Base-by-base conservation (phyloP, 768 basidiomycete species). In the Boletus subcaerulescens region DNA sequence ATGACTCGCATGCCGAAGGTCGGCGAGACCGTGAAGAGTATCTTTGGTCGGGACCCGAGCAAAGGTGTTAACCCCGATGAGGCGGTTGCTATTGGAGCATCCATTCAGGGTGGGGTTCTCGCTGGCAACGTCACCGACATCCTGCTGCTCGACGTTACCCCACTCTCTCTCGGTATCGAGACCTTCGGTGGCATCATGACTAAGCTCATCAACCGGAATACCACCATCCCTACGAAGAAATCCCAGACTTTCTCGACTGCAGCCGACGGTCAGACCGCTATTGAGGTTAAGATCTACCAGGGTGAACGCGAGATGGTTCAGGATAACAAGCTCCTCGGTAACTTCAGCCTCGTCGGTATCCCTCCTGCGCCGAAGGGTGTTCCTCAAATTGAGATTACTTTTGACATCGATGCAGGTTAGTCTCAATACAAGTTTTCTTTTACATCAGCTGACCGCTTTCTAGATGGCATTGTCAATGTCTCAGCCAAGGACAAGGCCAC, bases 1-100 rank as follows among this genome's bases (percentile, higher is more conserved):
- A 98, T 98, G 94, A 87, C 87, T 44, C 93, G 97, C 66, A 98
- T 98, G 95, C 97, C 97, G 45, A 84, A 85, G 65, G 96, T 99
- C 33, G 80, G 81, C 22, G 96, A 98, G 55, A 96, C 93, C 5
- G 97, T 99, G 68, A 71, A 71, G 81, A 66, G 71, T 15, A 82
- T 97, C 68, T 99, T 99, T 68, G 95, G 95, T 50, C 90, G 93
- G 45, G 97, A 99, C 20, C 95, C 97, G 20, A 89, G 86, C 75
- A 99, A 98, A 81, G 96, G 96, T 73, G 96, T 98, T 66, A 99
- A 99, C 80, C 97, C 97, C 49, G 97, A 99, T 61, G 96, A 98
- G 76, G 97, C 97, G 51, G 97, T 98, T 65, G 95, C 97, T 44
- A 95, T 98, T 56, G 97, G 97, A 70, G 97, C 97, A 38, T 86